These are phyloP conservation scores for Cantharellus anzutake DNA, from an alignment of 768 basidiomycete species.

Conservation along the genomic window DNA sequence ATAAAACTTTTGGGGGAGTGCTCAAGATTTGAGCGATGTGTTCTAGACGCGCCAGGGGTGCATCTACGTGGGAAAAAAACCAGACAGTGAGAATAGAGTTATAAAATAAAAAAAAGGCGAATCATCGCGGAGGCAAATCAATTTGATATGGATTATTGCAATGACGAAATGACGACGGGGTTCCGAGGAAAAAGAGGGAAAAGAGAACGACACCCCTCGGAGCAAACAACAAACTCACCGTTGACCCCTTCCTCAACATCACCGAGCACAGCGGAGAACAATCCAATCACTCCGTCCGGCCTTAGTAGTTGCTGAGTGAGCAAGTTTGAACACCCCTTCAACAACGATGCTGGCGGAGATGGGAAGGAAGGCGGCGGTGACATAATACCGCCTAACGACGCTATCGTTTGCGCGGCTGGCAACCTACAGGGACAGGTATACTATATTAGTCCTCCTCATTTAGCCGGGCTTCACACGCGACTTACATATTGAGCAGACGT, in stretches of 20 bases:
- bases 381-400: slow-evolving; percentile 41
- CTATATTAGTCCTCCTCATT: no score
- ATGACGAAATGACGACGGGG: no score
- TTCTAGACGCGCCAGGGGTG: slow-evolving; percentile 50
- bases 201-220: background rate
- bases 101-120: no score
- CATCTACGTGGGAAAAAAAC: slow-evolving; percentile 17
- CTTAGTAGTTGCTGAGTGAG: slow-evolving; percentile 54
- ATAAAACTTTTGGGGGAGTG: slow-evolving; percentile 38
- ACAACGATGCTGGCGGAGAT: slow-evolving; percentile 26
- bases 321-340: slow-evolving; percentile 38
- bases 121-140: no score
- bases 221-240: slow-evolving; percentile 16
- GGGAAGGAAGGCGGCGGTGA: slow-evolving; percentile 22
- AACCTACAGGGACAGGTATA: slow-evolving; percentile 23
- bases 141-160: no score
- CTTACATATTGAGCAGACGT: no score
- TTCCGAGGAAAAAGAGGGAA: no score
- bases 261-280: slow-evolving; percentile 50
- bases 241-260: slow-evolving; percentile 25
- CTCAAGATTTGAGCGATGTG: slow-evolving; percentile 45
- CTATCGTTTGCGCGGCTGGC: slow-evolving; percentile 44
- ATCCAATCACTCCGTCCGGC: slow-evolving; percentile 46
- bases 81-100: background rate
- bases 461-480: no score